Percentiles rank a stretch among this genome's conserved stretches.
These are phyloP conservation scores for Hymenotorrendiella dingleyae DNA, from an alignment of 2,329 filamentous ascomycete genomes.

Conservation along the genomic window DNA sequence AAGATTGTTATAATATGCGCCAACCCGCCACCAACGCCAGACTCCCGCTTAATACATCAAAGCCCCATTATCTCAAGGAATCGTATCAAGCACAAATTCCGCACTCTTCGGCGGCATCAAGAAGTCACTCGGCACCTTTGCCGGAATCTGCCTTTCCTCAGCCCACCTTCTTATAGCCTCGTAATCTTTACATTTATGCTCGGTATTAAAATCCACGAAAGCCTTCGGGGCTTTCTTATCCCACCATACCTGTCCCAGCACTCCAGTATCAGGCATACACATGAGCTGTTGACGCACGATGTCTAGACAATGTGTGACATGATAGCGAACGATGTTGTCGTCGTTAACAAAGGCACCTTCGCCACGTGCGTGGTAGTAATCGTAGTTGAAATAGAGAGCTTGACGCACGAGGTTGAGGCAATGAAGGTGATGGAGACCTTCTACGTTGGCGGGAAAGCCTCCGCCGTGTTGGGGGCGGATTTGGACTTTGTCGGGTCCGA, in stretches of 20 bases:
- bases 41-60: too few species aligned
- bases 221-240: constrained; percentile 33
- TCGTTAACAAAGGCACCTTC: constrained; percentile 44
- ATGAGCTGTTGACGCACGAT: constrained; percentile 50
- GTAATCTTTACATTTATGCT: constrained; percentile 48
- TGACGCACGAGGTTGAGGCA: constrained; percentile 50
- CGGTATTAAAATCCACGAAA: constrained; percentile 50
- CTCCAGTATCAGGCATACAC: constrained; percentile 46
- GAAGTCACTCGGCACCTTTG: constrained; percentile 23
- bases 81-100: constrained; percentile 19
- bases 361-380: constrained; percentile 41
- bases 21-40: too few species aligned
- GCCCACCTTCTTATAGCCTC: constrained; percentile 47
- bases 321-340: constrained; percentile 41
- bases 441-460: constrained; percentile 43
- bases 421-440: constrained; percentile 43
- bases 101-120: constrained; percentile 20
- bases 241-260: constrained; percentile 50
- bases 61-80: constrained; percentile 20
- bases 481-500: constrained; percentile 44
- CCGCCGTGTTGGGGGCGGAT: constrained; percentile 45
- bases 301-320: constrained; percentile 50
- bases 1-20: too few species aligned
- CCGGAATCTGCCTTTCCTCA: constrained; percentile 38
- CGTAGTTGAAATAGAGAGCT: constrained; percentile 45